Evolutionary conservation across 805 yeast species (phyloP).

Genomic region (Yamadazyma insecticola): DNA sequence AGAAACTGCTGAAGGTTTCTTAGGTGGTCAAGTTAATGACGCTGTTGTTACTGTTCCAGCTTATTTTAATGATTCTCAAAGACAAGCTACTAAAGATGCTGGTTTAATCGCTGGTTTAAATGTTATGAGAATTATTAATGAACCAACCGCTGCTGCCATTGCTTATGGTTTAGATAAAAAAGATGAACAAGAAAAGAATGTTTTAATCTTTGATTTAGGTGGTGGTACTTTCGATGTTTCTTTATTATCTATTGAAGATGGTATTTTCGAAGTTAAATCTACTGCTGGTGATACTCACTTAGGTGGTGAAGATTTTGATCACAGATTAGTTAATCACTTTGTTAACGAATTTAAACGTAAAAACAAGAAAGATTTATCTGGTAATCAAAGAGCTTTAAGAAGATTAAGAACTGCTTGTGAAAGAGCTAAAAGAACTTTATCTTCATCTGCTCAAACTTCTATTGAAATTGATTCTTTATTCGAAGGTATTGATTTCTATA

Average conservation of each 20-base stretch:
- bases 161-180: conserved; percentile 50
- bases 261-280: conserved; percentile 46
- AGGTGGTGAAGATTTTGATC: conserved; percentile 99
- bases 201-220: conserved; percentile 45
- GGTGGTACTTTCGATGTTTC: conserved; percentile 48
- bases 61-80: conserved; percentile 94
- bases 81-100: conserved; percentile 98
- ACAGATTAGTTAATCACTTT: conserved; percentile 92
- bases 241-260: conserved; percentile 43
- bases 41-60: conserved; percentile 98
- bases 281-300: conserved; percentile 48
- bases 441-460: conserved; percentile 93
- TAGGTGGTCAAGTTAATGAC: conserved; percentile 51
- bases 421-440: conserved; percentile 98
- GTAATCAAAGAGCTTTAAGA: conserved; percentile 96
- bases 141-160: conserved; percentile 88
- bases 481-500: conserved; percentile 96
- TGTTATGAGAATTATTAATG: conserved; percentile 91
- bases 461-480: conserved; percentile 90
- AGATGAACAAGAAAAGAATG: conserved; percentile 60
- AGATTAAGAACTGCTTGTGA: conserved; percentile 99
- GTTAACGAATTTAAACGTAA: conserved; percentile 96
- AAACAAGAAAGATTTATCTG: conserved; percentile 89
- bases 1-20: conserved; percentile 88
- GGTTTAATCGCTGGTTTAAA: conserved; percentile 95